phyloP scores from a whole-genome alignment of 2,329 filamentous ascomycete species.

The Neonectria neomacrospora region DNA sequence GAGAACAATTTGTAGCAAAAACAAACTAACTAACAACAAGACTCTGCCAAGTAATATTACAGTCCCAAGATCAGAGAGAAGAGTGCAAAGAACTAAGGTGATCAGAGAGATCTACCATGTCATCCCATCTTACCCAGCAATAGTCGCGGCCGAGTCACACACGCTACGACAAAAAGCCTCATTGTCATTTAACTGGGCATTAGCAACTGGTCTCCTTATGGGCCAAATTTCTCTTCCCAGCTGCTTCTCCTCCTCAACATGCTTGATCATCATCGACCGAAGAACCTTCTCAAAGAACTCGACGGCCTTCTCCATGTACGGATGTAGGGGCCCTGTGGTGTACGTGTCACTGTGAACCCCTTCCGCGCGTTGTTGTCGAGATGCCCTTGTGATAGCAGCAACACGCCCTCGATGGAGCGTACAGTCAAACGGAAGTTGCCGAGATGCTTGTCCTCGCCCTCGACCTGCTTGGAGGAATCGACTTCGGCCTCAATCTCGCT shows the following conservation, averaged over 20 bases:
- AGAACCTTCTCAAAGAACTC: slow-evolving; percentile 15
- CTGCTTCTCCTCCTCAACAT: slow-evolving; percentile 9
- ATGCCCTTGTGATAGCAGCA: no score
- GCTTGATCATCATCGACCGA: neutral
- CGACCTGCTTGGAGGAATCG: slow-evolving; percentile 17
- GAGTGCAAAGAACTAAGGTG: no score
- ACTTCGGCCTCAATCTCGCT: neutral
- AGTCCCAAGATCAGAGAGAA: no score
- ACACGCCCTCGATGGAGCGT: no score
- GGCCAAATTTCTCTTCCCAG: slow-evolving; percentile 10
- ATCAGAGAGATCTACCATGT: neutral
- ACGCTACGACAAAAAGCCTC: slow-evolving; percentile 18
- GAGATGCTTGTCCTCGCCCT: slow-evolving; percentile 15
- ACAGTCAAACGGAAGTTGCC: no score
- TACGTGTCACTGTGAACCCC: slow-evolving; percentile 18
- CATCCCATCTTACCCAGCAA: neutral
- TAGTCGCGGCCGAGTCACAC: neutral
- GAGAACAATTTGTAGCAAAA: no score
- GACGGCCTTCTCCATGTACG: slow-evolving; percentile 19
- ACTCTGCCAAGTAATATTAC: no score
- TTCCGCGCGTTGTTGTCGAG: slow-evolving; percentile 8
- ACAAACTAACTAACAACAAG: no score
- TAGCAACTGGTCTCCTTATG: neutral
- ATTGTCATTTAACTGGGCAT: slow-evolving; percentile 12
- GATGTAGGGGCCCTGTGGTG: slow-evolving; percentile 11